Conservation (phyloP, 495 filamentous ascomycete species). For the Lepraria neglecta region DNA sequence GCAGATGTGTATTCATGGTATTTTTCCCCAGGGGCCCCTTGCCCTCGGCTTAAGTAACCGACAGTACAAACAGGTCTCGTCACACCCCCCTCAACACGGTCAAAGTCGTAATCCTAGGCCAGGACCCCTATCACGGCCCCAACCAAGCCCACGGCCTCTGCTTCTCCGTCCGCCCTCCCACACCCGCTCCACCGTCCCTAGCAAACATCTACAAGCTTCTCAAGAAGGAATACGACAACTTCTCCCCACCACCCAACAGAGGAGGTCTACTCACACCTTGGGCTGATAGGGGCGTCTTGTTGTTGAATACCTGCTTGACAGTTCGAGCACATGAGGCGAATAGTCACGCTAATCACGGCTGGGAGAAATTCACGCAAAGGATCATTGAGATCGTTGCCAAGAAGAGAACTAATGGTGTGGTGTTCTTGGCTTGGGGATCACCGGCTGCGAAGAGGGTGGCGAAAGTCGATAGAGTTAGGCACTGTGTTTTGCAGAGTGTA, state of each 20-base stretch:
- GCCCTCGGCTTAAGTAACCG: neutral
- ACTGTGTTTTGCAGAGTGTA: constrained; percentile 74
- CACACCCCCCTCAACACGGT: constrained; percentile 83
- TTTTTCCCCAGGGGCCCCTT: constrained; percentile 12
- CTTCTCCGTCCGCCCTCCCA: constrained; percentile 89
- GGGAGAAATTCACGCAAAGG: constrained; percentile 87
- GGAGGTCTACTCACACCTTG: constrained; percentile 81
- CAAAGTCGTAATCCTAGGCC: constrained; percentile 84
- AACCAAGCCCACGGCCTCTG: constrained; percentile 95
- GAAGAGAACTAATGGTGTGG: constrained; percentile 68
- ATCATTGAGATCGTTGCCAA: constrained; percentile 80
- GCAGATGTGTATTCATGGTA: constrained; percentile 96
- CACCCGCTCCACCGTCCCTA: constrained; percentile 77
- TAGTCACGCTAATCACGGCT: constrained; percentile 73
- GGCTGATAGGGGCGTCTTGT: constrained; percentile 84
- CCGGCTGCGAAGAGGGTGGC: constrained; percentile 69
- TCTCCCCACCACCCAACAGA: constrained; percentile 64
- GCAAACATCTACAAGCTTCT: constrained; percentile 86
- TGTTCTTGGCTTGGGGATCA: constrained; percentile 89
- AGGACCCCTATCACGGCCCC: constrained; percentile 93
- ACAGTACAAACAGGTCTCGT: constrained; percentile 57
- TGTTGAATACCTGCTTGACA: constrained; percentile 90
- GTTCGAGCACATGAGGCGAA: constrained; percentile 83
- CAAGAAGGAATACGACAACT: constrained; percentile 70
- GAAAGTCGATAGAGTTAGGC: constrained; percentile 61